Conservation (phyloP, 495 filamentous ascomycete species). For the Tuber magnatum region DNA sequence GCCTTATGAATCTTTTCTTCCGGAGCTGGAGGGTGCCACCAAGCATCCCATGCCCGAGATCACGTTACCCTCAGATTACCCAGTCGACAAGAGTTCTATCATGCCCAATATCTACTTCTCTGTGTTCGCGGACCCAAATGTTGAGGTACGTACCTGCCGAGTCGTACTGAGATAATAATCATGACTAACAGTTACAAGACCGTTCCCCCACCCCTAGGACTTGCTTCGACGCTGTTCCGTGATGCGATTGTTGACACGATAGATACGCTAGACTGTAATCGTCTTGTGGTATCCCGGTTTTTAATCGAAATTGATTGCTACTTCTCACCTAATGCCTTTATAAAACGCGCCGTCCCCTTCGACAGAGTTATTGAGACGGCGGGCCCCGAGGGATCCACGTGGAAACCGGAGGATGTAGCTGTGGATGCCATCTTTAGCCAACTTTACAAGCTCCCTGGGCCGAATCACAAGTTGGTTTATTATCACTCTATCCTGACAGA, state of each 20-base stretch:
- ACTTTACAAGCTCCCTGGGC: slow-evolving; percentile 74
- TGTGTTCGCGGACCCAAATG: slow-evolving; percentile 77
- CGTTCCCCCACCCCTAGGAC: slow-evolving; percentile 66
- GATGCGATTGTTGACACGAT: slow-evolving; percentile 89
- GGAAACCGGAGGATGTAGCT: slow-evolving; percentile 97
- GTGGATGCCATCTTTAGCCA: slow-evolving; percentile 97
- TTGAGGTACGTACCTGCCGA: slow-evolving; percentile 48
- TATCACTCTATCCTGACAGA: slow-evolving; percentile 93
- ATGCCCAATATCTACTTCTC: slow-evolving; percentile 94
- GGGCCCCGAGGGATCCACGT: slow-evolving; percentile 59
- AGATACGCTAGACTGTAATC: slow-evolving; percentile 87
- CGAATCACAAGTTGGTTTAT: slow-evolving; percentile 92
- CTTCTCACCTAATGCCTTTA: slow-evolving; percentile 78
- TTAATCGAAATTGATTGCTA: slow-evolving; percentile 93
- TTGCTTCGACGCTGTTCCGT: slow-evolving; percentile 72
- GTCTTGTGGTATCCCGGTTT: slow-evolving; percentile 74
- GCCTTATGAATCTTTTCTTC: slow-evolving; percentile 62
- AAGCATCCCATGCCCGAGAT: slow-evolving; percentile 73
- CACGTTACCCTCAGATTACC: slow-evolving; percentile 64
- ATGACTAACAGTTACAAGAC: slow-evolving; percentile 47
- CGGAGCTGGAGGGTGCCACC: slow-evolving; percentile 52
- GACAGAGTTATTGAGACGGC: slow-evolving; percentile 75
- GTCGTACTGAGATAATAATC: slow-evolving; percentile 2
- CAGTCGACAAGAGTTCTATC: slow-evolving; percentile 62
- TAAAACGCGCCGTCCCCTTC: slow-evolving; percentile 84